A percentile compares a stretch with the other conserved stretches of the same genome.
phyloP scores from a whole-genome alignment of 2,329 filamentous ascomycete genomes.

The Neocatenulostroma microsporum region DNA sequence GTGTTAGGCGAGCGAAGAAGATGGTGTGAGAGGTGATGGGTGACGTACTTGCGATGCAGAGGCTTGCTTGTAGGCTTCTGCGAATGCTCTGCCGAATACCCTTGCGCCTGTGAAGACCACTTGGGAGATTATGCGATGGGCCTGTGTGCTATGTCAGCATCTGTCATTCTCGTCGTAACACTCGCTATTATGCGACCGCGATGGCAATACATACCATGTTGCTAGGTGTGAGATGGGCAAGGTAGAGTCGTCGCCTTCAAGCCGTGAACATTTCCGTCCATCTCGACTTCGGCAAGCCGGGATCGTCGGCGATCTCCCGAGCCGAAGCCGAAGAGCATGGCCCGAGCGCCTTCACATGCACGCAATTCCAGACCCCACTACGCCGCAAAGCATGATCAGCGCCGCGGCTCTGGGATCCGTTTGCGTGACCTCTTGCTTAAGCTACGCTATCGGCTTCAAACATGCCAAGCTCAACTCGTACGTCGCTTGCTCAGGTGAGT shows the following conservation, averaged over 20 bases:
- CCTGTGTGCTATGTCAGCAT: conserved; percentile 44
- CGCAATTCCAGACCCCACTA: not conserved
- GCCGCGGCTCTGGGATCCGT: too few species aligned
- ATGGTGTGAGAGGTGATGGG: conserved; percentile 72
- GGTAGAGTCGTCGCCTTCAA: not conserved
- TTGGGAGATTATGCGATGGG: conserved; percentile 89
- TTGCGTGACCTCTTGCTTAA: too few species aligned
- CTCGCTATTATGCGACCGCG: too few species aligned
- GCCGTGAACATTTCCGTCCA: too few species aligned
- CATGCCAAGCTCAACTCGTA: too few species aligned
- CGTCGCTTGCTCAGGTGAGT: too few species aligned
- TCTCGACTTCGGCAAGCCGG: not conserved
- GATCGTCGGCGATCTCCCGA: not conserved
- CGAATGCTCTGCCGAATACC: conserved; percentile 85
- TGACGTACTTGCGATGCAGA: conserved; percentile 56
- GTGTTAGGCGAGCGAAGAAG: conserved; percentile 66
- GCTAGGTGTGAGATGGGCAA: not conserved
- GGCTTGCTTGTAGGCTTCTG: conserved; percentile 93
- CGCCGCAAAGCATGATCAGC: not conserved
- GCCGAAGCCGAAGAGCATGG: not conserved
- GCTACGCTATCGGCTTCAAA: too few species aligned
- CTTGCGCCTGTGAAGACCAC: conserved; percentile 85
- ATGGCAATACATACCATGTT: not conserved
- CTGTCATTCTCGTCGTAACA: conserved; percentile 30
- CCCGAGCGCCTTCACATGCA: not conserved